A percentile compares a stretch with the other conserved stretches of the same genome.
phyloP scores from a whole-genome alignment of 2,329 filamentous ascomycete genomes.

The Xenoacremonium recifei region DNA sequence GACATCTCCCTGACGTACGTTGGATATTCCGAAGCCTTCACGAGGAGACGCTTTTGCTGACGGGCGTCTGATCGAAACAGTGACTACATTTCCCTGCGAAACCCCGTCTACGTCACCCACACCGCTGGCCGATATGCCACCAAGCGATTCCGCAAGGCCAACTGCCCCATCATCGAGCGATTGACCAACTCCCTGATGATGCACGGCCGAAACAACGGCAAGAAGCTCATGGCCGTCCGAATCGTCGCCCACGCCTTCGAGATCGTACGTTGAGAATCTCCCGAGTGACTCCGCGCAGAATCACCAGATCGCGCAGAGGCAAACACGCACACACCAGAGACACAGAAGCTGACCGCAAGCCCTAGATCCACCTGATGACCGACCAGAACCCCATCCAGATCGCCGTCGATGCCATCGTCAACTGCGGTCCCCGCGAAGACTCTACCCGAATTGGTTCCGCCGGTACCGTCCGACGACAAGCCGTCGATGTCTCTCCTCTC shows the following conservation, averaged over 20 bases:
- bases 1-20: slow-evolving; percentile 98
- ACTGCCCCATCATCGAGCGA: slow-evolving; percentile 99
- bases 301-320: no score
- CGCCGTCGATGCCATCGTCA: slow-evolving; percentile 98
- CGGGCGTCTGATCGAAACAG: slow-evolving; percentile 49
- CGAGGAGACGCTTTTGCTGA: slow-evolving; percentile 28
- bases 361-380: slow-evolving; percentile 99
- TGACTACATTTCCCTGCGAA: slow-evolving; percentile 99
- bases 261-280: slow-evolving; percentile 71
- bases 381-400: slow-evolving; percentile 99
- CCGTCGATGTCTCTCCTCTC: slow-evolving; percentile 99
- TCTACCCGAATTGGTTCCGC: slow-evolving; percentile 98
- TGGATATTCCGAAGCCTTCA: slow-evolving; percentile 14
- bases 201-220: slow-evolving; percentile 99
- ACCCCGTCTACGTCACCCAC: slow-evolving; percentile 98
- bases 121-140: slow-evolving; percentile 96
- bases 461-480: slow-evolving; percentile 99
- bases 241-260: slow-evolving; percentile 99
- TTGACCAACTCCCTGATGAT: slow-evolving; percentile 99
- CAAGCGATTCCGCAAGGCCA: slow-evolving; percentile 99
- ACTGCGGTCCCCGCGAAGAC: slow-evolving; percentile 99
- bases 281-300: no score
- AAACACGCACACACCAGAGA: slow-evolving; percentile 5
- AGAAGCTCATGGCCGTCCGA: slow-evolving; percentile 99
- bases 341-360: slow-evolving; percentile 27